Evolutionary conservation across 441 rosid species (phyloP).

Genomic region (Viola pubescens): DNA sequence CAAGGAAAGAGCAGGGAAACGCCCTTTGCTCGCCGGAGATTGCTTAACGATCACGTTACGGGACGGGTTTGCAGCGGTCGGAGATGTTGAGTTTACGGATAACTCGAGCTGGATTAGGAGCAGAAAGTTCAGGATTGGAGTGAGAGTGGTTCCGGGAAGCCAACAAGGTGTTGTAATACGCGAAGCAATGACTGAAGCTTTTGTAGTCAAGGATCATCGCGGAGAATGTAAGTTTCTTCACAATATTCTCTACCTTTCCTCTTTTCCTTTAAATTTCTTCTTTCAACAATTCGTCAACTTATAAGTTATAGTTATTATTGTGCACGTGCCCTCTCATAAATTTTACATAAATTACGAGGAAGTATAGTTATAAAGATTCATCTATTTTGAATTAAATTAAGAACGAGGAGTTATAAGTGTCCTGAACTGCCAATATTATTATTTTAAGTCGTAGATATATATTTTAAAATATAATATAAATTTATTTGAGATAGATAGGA

Average conservation of each 20-base stretch:
- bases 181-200: conserved; percentile 70
- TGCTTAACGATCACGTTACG: conserved; percentile 36
- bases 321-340: no score
- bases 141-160: conserved; percentile 45
- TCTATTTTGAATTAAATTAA: no score
- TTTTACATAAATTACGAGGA: no score
- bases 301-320: no score
- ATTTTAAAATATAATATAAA: no score
- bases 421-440: no score
- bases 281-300: neutral
- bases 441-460: no score
- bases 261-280: neutral
- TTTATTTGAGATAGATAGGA: neutral
- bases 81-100: conserved; percentile 73
- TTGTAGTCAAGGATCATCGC: conserved; percentile 82
- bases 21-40: conserved; percentile 88
- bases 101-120: conserved; percentile 90
- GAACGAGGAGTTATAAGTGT: no score
- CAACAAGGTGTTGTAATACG: conserved; percentile 38
- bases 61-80: conserved; percentile 42
- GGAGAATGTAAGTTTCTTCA: conserved; percentile 70
- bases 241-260: neutral
- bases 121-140: conserved; percentile 70
- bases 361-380: no score
- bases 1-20: conserved; percentile 66